phyloP scores from a whole-genome alignment of 1,284 basidiomycete genomes.

The Ceratobasidium sp. region DNA sequence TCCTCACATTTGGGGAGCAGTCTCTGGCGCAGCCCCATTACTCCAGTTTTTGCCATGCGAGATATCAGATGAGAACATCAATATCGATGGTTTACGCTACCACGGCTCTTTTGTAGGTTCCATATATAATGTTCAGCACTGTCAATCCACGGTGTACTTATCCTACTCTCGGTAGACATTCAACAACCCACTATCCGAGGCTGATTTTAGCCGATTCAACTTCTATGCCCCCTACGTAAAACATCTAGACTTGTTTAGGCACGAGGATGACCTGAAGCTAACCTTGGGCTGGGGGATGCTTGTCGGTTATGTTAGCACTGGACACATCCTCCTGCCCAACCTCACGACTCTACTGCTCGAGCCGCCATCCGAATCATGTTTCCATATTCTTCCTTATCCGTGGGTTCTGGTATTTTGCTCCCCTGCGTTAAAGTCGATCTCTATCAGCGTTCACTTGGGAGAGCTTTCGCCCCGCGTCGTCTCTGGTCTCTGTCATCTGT shows the following conservation, averaged over 20 bases:
- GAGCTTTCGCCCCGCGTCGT: not conserved
- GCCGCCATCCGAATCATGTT: not conserved
- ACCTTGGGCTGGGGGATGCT: not conserved
- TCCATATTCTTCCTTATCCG: not conserved
- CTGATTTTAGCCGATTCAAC: not conserved
- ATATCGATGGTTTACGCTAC: not conserved
- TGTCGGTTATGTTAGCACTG: not conserved
- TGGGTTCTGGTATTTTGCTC: not conserved
- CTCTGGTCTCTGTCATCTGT: not conserved
- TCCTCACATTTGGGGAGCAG: not conserved
- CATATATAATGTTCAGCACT: not conserved
- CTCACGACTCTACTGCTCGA: conserved; percentile 7
- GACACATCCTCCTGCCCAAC: not conserved
- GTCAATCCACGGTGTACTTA: not conserved
- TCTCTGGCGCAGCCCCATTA: not conserved
- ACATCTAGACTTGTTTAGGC: not conserved
- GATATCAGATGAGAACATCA: not conserved
- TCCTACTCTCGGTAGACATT: not conserved
- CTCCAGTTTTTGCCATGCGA: not conserved
- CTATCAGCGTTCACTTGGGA: not conserved
- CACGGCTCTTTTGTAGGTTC: not conserved
- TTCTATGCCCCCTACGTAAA: conserved; percentile 3
- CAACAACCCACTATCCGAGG: not conserved
- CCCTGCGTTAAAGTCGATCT: not conserved
- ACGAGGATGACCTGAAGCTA: not conserved